phyloP scores from a whole-genome alignment of 2,329 filamentous ascomycete species.

The Penicillium sp. region DNA sequence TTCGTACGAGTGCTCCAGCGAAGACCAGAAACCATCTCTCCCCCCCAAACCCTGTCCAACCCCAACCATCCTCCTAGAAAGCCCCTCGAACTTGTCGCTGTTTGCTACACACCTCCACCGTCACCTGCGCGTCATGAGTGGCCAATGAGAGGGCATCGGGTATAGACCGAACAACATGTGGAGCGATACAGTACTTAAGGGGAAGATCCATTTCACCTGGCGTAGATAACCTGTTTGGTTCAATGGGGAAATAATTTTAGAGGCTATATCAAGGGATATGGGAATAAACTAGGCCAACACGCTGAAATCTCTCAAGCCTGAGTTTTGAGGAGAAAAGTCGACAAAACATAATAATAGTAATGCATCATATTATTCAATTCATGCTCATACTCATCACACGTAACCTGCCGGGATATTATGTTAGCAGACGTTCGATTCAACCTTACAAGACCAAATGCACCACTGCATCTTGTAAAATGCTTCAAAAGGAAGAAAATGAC shows the following conservation, averaged over 20 bases:
- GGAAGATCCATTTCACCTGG: constrained; percentile 1
- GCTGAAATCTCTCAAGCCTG: constrained; percentile 9
- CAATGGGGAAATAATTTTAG: constrained; percentile 9
- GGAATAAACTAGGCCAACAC: constrained; percentile 12
- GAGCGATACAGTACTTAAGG: background rate
- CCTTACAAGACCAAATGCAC: background rate
- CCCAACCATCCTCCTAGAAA: background rate
- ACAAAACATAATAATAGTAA: constrained; percentile 7
- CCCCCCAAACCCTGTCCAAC: no score
- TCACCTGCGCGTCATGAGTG: background rate
- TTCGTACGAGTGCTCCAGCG: background rate
- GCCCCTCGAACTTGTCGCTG: background rate
- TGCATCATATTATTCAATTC: constrained; percentile 31
- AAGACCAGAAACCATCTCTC: background rate
- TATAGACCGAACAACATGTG: background rate
- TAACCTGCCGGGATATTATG: constrained; percentile 27
- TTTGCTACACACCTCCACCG: background rate
- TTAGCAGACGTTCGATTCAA: constrained; percentile 7
- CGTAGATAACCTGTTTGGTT: constrained; percentile 5
- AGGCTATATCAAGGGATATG: constrained; percentile 8
- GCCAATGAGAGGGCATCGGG: background rate
- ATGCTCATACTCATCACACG: constrained; percentile 38
- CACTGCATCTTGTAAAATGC: background rate
- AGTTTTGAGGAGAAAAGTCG: constrained; percentile 11
- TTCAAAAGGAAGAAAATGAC: background rate